phyloP scores from a whole-genome alignment of 2,329 filamentous ascomycete genomes.

The Blastomyces gilchristii region DNA sequence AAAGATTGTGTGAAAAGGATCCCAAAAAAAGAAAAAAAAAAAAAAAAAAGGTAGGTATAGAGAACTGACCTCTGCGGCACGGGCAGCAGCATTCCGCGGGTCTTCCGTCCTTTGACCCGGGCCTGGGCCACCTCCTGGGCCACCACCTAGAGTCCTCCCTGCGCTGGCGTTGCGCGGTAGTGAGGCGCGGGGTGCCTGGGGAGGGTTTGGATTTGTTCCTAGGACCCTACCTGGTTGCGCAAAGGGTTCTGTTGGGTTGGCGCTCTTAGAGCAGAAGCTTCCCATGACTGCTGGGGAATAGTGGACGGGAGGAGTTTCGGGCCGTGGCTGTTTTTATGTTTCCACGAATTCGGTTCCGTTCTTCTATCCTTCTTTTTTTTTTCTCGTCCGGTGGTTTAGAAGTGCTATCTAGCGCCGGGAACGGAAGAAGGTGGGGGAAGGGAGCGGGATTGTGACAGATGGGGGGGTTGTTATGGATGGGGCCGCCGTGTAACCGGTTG shows the following conservation, averaged over 20 bases:
- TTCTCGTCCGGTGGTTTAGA: not conserved
- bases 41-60: not conserved
- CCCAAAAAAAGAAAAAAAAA: too few species aligned
- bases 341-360: too few species aligned
- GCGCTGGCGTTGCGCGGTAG: constrained; percentile 41
- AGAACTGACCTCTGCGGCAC: constrained; percentile 70
- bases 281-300: constrained; percentile 53
- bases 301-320: not conserved
- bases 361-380: not conserved
- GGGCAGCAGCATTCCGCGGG: constrained; percentile 62
- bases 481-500: too few species aligned
- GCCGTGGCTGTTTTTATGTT: not conserved
- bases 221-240: constrained; percentile 62
- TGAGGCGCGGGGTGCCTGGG: constrained; percentile 43
- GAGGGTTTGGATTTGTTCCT: constrained; percentile 44
- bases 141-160: constrained; percentile 49
- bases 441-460: too few species aligned
- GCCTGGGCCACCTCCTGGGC: constrained; percentile 47
- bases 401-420: too few species aligned
- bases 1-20: too few species aligned
- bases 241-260: constrained; percentile 53
- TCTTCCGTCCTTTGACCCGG: constrained; percentile 38
- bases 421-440: too few species aligned
- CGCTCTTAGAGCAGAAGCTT: constrained; percentile 69
- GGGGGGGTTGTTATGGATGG: too few species aligned